Evolutionary conservation across 2,329 filamentous ascomycete species (phyloP), one percentile per base, ranked within the genome.

Genomic region (Penicillium sp.): DNA sequence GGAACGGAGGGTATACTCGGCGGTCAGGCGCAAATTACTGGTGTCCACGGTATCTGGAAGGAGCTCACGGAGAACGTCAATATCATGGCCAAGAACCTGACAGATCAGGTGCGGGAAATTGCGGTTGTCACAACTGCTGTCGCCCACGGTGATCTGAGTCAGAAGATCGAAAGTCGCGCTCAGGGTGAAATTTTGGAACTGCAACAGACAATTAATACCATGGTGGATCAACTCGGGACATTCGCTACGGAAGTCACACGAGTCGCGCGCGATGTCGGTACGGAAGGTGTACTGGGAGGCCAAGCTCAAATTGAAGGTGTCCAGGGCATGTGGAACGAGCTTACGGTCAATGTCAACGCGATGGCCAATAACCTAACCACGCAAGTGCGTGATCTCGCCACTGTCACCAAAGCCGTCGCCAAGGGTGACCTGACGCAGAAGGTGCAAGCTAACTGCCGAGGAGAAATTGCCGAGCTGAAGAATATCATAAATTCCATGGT

Each of bases 401-500:
- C 81, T 54, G 87, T 88, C 61, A 86, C 87, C 61, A 88, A 85
- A 48, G 85, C 85, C 35, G 85, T 88, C 56, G 85, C 85, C 60
- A 85, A 86, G 74, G 93, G 93, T 76, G 94, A 99, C 73, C 82
- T 99, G 66, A 97, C 92, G 49, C 93, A 96, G 75, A 97, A 97
- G 75, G 93, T 99, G 37, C 91, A 96, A 74, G 92, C 92, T 58
- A 91, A 90, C 69, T 93, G 89, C 76, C 89, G 87, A 78, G 95
- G 89, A 75, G 94, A 93, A 81, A 97, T 92, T 69, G 89, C 87
- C 71, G 91, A 90, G 78, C 88, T 99, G 70, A 99, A 99, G 77
- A 92, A 92, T 57, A 97, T 94, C 45, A 99, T 97, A 80, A 99
- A 99, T 77, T 94, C 90, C 72, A 99, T 99, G 93, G 93, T 99